Percentiles rank a stretch among this genome's conserved stretches.
phyloP scores from a whole-genome alignment of 139 green algal genomes.

The Edaphochlamys debaryana region DNA sequence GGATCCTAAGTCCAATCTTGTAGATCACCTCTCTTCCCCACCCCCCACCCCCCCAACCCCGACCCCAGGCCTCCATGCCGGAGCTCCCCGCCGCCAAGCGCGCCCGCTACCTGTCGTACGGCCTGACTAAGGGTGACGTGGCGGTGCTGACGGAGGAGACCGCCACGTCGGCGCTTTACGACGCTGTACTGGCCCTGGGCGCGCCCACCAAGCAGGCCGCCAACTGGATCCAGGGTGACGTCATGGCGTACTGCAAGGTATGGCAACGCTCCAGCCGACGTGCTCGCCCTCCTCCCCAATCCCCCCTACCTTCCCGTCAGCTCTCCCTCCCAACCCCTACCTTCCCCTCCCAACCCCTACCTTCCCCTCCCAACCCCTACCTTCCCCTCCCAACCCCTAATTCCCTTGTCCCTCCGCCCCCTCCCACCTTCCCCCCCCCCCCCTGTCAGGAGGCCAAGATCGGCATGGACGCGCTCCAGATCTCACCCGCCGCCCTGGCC shows the following conservation, averaged over 20 bases:
- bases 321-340: no score
- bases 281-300: no score
- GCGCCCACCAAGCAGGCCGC: constrained; percentile 85
- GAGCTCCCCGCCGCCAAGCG: constrained; percentile 85
- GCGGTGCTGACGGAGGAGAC: constrained; percentile 88
- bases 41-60: background rate
- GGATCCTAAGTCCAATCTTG: no score
- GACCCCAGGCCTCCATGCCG: constrained; percentile 67
- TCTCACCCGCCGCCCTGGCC: constrained; percentile 73
- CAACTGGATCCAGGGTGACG: constrained; percentile 97
- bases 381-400: no score
- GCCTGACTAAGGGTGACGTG: constrained; percentile 76
- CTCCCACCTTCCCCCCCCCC: background rate
- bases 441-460: constrained; percentile 54
- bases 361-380: background rate
- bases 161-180: constrained; percentile 78
- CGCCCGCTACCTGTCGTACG: constrained; percentile 73
- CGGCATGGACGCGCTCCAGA: constrained; percentile 58
- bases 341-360: no score
- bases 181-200: constrained; percentile 73
- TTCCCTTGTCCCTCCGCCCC: no score
- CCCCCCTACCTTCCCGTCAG: no score
- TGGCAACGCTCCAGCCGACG: background rate
- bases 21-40: background rate
- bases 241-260: constrained; percentile 87